phyloP scores from a whole-genome alignment of 2,329 filamentous ascomycete genomes.

The Annulohypoxylon truncatum region DNA sequence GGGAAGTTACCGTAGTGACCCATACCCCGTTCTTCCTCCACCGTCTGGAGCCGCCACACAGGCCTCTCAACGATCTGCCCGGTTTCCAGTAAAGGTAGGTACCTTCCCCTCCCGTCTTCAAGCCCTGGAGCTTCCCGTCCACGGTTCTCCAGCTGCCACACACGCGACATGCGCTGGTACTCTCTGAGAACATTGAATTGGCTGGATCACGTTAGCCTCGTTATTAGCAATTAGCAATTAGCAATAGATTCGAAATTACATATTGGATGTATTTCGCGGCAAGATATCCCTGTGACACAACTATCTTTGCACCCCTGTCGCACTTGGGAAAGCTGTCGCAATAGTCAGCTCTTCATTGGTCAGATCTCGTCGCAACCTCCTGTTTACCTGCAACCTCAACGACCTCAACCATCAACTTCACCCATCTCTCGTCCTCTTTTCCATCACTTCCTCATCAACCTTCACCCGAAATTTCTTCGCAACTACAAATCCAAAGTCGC shows the following conservation, averaged over 20 bases:
- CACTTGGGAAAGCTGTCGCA: conserved; percentile 41
- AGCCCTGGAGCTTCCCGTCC: conserved; percentile 5
- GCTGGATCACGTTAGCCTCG: conserved; percentile 43
- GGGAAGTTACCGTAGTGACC: conserved; percentile 20
- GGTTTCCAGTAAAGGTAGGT: neutral
- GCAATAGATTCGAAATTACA: conserved; percentile 38
- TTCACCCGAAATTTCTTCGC: conserved; percentile 23
- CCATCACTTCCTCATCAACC: conserved; percentile 37
- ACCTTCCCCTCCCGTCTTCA: conserved; percentile 19
- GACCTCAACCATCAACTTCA: conserved; percentile 35
- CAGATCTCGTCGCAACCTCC: conserved; percentile 44
- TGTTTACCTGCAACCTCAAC: conserved; percentile 48
- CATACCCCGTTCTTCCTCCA: neutral
- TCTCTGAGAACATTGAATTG: conserved; percentile 40
- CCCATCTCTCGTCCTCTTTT: conserved; percentile 36
- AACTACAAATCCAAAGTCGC: conserved; percentile 35
- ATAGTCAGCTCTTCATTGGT: conserved; percentile 43
- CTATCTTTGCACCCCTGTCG: conserved; percentile 33
- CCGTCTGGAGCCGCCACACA: neutral
- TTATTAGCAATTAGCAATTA: conserved; percentile 28
- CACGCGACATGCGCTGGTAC: conserved; percentile 29
- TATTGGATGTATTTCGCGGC: conserved; percentile 24
- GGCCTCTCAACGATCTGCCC: neutral
- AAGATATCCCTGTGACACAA: conserved; percentile 40
- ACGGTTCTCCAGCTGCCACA: conserved; percentile 15